Evolutionary conservation across 768 basidiomycete genomes (phyloP), one percentile per base, ranked within the genome.

Genomic region (Boletus rubroflammeus): DNA sequence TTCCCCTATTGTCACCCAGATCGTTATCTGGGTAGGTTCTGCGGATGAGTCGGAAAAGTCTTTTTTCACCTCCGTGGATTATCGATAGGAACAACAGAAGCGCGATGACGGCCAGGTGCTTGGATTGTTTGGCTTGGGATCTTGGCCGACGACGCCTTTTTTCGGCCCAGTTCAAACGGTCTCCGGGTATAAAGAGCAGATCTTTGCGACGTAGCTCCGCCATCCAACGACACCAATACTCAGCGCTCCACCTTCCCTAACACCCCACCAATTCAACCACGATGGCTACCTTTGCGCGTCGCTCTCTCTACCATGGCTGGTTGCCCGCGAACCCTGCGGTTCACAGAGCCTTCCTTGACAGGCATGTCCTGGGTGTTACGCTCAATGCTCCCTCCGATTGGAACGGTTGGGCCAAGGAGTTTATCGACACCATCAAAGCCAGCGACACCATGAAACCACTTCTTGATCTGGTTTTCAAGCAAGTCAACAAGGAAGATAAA

Each of bases 231-330:
- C 15, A 26, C 23, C 7, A 7, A 26, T 42, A 23, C 15, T 42
- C 41, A 42, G 25, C 4, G 15, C 9, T 42, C 1, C 25, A 26
- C 5, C 15, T 1, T 15, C 7, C 5, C 42, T 17, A 43, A 42
- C 23, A 10, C 3, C 8, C 21, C 25, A 47, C 19, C 41, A 15
- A 36, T 39, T 40, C 11, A 13, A 26, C 23, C 23, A 44, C 29
- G 6, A 46, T 54, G 54, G 2, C 5, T 11, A 6, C 29, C 15
- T n/a, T 39, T n/a, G 1, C n/a, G 3, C 3, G 15, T 5, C 31
- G 26, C 11, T 28, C 51, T 54, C 23, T 25, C 26, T 45, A 54
- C 25, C n/a, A 45, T 11, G 51, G 54, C 5, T 52, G 53, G 51
- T 19, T 46, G 9, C 54, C 54, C 6, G 2, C 3, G 3, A 10